Evolutionary conservation across 192 early-diverging fungal species (phyloP), one percentile per base, ranked within the genome.

Genomic region (Physocladia obscura): DNA sequence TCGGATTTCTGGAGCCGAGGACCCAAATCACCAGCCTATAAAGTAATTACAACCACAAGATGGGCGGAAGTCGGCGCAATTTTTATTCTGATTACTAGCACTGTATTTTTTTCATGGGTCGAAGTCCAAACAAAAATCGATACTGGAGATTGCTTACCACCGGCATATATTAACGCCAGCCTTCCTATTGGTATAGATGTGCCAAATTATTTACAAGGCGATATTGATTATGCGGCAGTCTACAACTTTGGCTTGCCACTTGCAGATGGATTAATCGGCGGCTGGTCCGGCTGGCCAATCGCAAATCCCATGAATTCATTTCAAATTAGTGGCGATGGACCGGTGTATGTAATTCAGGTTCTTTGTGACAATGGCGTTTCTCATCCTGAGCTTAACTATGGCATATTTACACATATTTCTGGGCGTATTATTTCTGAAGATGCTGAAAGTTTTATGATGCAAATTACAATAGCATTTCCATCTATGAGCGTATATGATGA

Each of bases 221-320:
- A 58, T 58, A 40, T 57, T n/a, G 55, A 69, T 29, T 69, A 35
- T 47, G 56, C 54, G 27, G 56, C 36, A 24, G 56, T 67, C 49
- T 69, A 69, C 39, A 69, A 58, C 32, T 69, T 57, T 22, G 67
- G 67, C 8, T 8, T 69, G 6, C 54, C 67, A 38, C 30, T 69
- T 24, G 32, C 21, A 29, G 63, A 67, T 31, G 63, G 63, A 19
- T 4, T 67, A 11, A 21, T 67, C 24, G 63, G 63, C 21, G 63
- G 54, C 36, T 69, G 67, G 67, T 8, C 67, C 11, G 67, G 67
- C 4, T 58, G 52, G 67, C 67, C 67, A 15, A 56, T 69, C 36
- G 2, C 13, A 3, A 58, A 56, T 17, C 67, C 67, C 8, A 56
- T 58, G 55, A 58, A 39, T 39, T 39, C 52, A 38, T 69, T 69